phyloP scores from a whole-genome alignment of 768 basidiomycete species.

The Lactifluus pinguis region DNA sequence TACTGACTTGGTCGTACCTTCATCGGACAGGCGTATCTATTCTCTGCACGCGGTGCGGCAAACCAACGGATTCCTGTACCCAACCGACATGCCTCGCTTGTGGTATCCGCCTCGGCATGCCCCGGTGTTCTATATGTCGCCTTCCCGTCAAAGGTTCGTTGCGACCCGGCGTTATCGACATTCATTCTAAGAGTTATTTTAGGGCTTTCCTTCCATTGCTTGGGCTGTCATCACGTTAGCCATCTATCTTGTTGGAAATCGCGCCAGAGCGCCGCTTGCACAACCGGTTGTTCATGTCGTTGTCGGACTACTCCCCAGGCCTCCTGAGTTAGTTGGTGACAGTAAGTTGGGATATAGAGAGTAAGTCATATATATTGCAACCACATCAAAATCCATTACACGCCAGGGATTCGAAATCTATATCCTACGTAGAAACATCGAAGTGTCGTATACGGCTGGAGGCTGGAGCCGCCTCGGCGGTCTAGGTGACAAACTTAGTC shows the following conservation, averaged over 20 bases:
- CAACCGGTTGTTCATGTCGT: slow-evolving; percentile 61
- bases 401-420: too few species aligned
- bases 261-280: slow-evolving; percentile 43
- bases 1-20: neutral
- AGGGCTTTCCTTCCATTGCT: slow-evolving; percentile 54
- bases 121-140: slow-evolving; percentile 63
- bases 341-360: too few species aligned
- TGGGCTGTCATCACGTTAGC: slow-evolving; percentile 53
- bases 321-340: too few species aligned
- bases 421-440: too few species aligned
- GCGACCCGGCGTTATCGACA: neutral
- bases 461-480: too few species aligned
- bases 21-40: slow-evolving; percentile 24
- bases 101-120: slow-evolving; percentile 34
- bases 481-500: too few species aligned
- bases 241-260: slow-evolving; percentile 58
- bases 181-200: neutral
- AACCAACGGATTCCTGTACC: slow-evolving; percentile 31
- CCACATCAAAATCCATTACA: too few species aligned
- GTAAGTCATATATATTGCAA: too few species aligned
- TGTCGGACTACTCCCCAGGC: slow-evolving; percentile 26
- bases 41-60: slow-evolving; percentile 20
- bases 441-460: too few species aligned
- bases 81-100: slow-evolving; percentile 41
- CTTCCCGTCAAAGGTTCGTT: slow-evolving; percentile 57